Base-by-base conservation (phyloP, 345 rosid species). In the Lepidium aucheri region DNA sequence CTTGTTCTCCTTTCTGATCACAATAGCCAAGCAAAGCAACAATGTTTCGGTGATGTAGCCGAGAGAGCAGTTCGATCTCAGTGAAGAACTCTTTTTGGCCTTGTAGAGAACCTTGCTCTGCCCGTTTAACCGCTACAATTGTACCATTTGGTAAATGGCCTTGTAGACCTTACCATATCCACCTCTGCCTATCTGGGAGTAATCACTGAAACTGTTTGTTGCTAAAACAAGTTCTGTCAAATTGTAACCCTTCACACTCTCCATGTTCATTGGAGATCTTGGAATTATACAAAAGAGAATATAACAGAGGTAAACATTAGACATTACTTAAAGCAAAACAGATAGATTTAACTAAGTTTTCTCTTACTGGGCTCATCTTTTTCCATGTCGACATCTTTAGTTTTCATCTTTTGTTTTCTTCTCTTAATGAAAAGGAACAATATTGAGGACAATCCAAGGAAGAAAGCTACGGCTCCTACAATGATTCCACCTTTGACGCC, bases 21-120 rank as follows among this genome's bases (percentile, higher is more conserved):
- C 88, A 84, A 45, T 81, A 84, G 41, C 88, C 88, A 35, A 81
- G 60, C 69, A 81, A 72, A 33, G 82, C 76, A 63, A 81, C 88
- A 60, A 84, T 79, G 72, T 84, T 81, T n/a, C 86, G 81, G 60
- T 81, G 86, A 68, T 84, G 88, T 43, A 84, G 38, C n/a, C 84
- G 70, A 2, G 80, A 79, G 64, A 84, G 53, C 32, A 81, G 22
- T 59, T 79, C 79, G 43, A 81, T 84, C 70, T 84, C 88, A 0
- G 84, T 81, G 57, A 75, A 74, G 74, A 84, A 84, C 76, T 84
- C 86, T 34, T 41, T 59, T 28, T 77, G 75, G 15, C 85, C 81
- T 49, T 79, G 81, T 60, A 84, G 60, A 38, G 85, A 79, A 10
- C 81, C 79, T 65, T 65, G 52, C 38, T 51, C 53, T 26, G 84